Conservation (phyloP, 2,329 filamentous ascomycete species). For the Plenodomus tracheiphilus region DNA sequence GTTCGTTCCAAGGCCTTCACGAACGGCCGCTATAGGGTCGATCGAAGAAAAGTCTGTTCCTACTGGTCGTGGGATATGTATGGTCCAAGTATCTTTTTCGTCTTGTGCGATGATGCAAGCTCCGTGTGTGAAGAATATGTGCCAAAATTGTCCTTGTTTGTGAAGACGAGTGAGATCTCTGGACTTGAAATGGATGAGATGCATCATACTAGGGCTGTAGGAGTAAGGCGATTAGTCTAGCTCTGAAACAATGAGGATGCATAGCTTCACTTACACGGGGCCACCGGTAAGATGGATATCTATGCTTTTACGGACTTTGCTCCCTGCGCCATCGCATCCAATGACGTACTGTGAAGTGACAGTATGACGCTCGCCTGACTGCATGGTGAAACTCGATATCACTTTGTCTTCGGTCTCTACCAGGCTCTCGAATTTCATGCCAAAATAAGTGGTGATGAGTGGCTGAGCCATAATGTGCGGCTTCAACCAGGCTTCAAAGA, state of each 20-base stretch:
- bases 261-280: slow-evolving; percentile 20
- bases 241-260: neutral
- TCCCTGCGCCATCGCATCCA: slow-evolving; percentile 35
- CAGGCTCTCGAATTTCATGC: slow-evolving; percentile 27
- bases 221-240: neutral
- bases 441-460: slow-evolving; percentile 28
- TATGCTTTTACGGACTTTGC: slow-evolving; percentile 23
- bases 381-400: slow-evolving; percentile 18
- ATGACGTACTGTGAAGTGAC: slow-evolving; percentile 28
- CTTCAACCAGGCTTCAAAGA: slow-evolving; percentile 5
- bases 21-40: slow-evolving; percentile 26
- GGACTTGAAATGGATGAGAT: slow-evolving; percentile 41
- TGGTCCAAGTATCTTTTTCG: slow-evolving; percentile 40
- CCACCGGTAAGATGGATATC: slow-evolving; percentile 29
- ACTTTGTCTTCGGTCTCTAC: slow-evolving; percentile 16
- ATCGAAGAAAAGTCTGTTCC: slow-evolving; percentile 15
- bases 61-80: slow-evolving; percentile 26
- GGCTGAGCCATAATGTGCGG: slow-evolving; percentile 1
- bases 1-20: slow-evolving; percentile 23
- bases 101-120: slow-evolving; percentile 37
- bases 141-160: slow-evolving; percentile 37
- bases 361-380: slow-evolving; percentile 15
- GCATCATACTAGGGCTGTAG: slow-evolving; percentile 18
- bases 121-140: slow-evolving; percentile 30
- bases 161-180: slow-evolving; percentile 26